Conservation (phyloP, 768 basidiomycete genomes). For the Inosperma sp. region DNA sequence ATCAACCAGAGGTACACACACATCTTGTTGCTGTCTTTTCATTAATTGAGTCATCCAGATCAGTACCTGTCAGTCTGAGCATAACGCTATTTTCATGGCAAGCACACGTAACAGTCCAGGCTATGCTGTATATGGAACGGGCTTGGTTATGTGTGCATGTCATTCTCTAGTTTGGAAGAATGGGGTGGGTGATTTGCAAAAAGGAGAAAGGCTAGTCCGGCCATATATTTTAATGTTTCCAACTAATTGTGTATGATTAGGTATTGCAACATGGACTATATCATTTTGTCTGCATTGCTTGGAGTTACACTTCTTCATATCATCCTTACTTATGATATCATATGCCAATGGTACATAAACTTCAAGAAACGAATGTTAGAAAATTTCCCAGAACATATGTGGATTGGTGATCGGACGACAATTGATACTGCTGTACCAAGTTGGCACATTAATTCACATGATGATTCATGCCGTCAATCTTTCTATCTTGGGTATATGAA, state of each 20-base stretch:
- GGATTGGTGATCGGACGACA: background rate
- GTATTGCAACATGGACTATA: slow-evolving; percentile 17
- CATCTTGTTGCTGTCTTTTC: background rate
- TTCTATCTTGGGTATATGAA: slow-evolving; percentile 29
- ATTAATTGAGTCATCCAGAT: slow-evolving; percentile 3
- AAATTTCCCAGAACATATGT: slow-evolving; percentile 11
- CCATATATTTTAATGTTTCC: background rate
- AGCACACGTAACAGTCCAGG: slow-evolving; percentile 8
- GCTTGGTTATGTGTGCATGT: slow-evolving; percentile 6
- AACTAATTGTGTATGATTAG: background rate
- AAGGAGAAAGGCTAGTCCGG: background rate
- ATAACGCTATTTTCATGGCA: slow-evolving; percentile 14
- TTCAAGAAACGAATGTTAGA: background rate
- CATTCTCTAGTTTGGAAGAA: slow-evolving; percentile 2
- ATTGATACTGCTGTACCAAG: slow-evolving; percentile 28
- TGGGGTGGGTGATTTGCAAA: background rate
- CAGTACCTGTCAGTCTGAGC: slow-evolving; percentile 18
- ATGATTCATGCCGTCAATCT: slow-evolving; percentile 21
- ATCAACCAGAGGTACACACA: slow-evolving; percentile 13
- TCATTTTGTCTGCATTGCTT: too few species aligned
- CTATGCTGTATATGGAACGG: slow-evolving; percentile 8
- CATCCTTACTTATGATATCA: slow-evolving; percentile 11
- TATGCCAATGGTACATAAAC: too few species aligned
- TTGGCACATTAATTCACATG: slow-evolving; percentile 37
- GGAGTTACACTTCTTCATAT: background rate